Evolutionary conservation across 495 filamentous ascomycete species (phyloP).

Genomic region (Neurospora tetraspora): DNA sequence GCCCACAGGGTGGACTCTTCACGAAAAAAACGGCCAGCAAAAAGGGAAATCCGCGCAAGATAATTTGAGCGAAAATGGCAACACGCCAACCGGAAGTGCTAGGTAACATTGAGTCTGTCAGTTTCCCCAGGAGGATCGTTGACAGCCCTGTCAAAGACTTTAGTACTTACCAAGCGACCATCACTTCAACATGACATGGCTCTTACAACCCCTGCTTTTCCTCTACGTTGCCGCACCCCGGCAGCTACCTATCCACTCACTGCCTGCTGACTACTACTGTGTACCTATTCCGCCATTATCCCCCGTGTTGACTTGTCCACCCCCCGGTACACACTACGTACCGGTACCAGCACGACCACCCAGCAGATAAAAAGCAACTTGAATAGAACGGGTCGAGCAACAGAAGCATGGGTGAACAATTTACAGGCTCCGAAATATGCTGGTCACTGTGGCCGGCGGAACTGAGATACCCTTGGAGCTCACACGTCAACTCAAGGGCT

Average conservation of each 20-base stretch:
- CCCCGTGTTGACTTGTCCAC: background rate
- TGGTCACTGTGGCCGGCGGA: background rate
- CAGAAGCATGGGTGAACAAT: background rate
- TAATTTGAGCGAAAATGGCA: background rate
- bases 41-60: background rate
- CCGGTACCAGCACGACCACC: background rate
- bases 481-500: background rate
- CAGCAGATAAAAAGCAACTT: background rate
- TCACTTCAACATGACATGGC: constrained; percentile 6
- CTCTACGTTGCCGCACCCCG: constrained; percentile 14
- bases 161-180: constrained; percentile 16
- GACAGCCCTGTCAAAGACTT: constrained; percentile 3
- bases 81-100: background rate
- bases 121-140: background rate
- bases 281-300: background rate
- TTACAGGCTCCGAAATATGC: background rate
- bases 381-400: background rate
- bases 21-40: background rate
- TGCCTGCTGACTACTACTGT: constrained; percentile 7
- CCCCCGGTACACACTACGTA: background rate
- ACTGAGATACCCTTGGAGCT: background rate
- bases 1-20: background rate
- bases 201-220: constrained; percentile 8
- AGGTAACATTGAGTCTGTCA: background rate
- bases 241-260: constrained; percentile 7